Percentiles rank a stretch among this genome's conserved stretches.
These are phyloP conservation scores for Colletotrichum cordylinicola DNA, from an alignment of 2,329 filamentous ascomycete species.

Conservation along the genomic window DNA sequence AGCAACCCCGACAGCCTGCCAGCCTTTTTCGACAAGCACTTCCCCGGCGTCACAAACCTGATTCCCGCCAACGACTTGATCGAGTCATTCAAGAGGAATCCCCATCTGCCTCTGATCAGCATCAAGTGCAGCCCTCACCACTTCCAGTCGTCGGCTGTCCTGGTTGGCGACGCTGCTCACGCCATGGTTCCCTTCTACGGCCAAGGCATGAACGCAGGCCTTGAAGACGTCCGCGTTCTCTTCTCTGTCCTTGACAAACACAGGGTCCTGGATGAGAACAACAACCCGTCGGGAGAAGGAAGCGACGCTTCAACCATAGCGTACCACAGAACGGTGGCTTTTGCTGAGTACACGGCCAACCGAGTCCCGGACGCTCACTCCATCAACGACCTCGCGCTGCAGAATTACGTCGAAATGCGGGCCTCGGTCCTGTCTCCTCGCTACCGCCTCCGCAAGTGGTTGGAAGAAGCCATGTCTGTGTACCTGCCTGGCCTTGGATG, in stretches of 20 bases:
- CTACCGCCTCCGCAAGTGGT: constrained; percentile 81
- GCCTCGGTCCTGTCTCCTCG: constrained; percentile 78
- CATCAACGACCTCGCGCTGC: constrained; percentile 89
- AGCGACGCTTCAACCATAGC: constrained; percentile 57
- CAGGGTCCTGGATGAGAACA: constrained; percentile 49
- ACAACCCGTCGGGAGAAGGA: constrained; percentile 39
- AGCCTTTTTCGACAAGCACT: constrained; percentile 80
- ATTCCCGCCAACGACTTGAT: constrained; percentile 73
- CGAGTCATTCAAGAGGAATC: constrained; percentile 79
- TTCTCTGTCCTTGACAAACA: constrained; percentile 82
- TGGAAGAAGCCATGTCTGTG: constrained; percentile 84
- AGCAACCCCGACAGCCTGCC: constrained; percentile 64
- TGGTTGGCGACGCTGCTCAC: constrained; percentile 92
- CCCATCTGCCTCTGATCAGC: constrained; percentile 90
- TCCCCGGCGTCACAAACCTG: constrained; percentile 81
- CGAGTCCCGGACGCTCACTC: constrained; percentile 82
- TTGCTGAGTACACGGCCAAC: constrained; percentile 76
- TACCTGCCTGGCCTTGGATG: constrained; percentile 82
- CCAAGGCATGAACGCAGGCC: constrained; percentile 95
- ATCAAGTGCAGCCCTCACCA: constrained; percentile 94
- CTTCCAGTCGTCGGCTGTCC: constrained; percentile 76
- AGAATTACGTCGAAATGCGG: constrained; percentile 96
- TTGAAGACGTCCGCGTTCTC: constrained; percentile 91
- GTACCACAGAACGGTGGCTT: constrained; percentile 70
- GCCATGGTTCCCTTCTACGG: constrained; percentile 99